phyloP scores from a whole-genome alignment of 2,329 filamentous ascomycete genomes.

The Graphilbum ipis-grandicollis region DNA sequence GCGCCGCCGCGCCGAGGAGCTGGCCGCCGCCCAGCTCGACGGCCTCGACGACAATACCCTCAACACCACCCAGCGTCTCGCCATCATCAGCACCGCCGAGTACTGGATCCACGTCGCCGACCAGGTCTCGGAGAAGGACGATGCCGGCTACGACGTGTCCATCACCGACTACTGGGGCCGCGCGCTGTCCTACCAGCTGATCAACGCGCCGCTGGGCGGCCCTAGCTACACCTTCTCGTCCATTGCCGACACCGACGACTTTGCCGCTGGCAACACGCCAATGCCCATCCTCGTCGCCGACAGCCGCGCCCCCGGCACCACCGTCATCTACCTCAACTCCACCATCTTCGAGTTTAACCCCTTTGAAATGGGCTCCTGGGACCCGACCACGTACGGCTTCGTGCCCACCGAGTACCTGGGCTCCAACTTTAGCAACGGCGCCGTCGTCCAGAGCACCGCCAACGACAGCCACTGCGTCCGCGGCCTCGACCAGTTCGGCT shows the following conservation, averaged over 20 bases:
- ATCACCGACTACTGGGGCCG: slow-evolving; percentile 85
- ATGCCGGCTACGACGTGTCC: slow-evolving; percentile 49
- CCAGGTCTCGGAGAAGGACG: slow-evolving; percentile 40
- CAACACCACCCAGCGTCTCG: slow-evolving; percentile 5
- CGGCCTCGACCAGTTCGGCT: slow-evolving; percentile 72
- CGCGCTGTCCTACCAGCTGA: slow-evolving; percentile 69
- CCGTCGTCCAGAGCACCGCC: slow-evolving; percentile 26
- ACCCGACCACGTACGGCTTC: slow-evolving; percentile 41
- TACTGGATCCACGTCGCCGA: slow-evolving; percentile 45
- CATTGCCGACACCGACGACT: slow-evolving; percentile 24
- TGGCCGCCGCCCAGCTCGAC: background rate
- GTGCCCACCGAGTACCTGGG: slow-evolving; percentile 41
- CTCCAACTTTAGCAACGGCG: slow-evolving; percentile 36
- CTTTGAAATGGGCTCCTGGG: slow-evolving; percentile 49
- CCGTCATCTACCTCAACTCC: slow-evolving; percentile 32
- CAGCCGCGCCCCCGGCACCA: slow-evolving; percentile 25
- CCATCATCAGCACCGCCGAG: slow-evolving; percentile 12
- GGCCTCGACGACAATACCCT: background rate
- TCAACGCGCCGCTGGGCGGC: slow-evolving; percentile 60
- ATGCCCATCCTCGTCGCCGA: slow-evolving; percentile 33
- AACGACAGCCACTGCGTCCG: slow-evolving; percentile 44
- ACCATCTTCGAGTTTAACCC: slow-evolving; percentile 49
- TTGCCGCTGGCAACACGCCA: slow-evolving; percentile 23
- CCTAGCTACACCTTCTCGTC: slow-evolving; percentile 70
- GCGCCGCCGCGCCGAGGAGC: background rate